Evolutionary conservation across 352 stramenopile species (phyloP).

Genomic region (Pythium pyrilobum): DNA sequence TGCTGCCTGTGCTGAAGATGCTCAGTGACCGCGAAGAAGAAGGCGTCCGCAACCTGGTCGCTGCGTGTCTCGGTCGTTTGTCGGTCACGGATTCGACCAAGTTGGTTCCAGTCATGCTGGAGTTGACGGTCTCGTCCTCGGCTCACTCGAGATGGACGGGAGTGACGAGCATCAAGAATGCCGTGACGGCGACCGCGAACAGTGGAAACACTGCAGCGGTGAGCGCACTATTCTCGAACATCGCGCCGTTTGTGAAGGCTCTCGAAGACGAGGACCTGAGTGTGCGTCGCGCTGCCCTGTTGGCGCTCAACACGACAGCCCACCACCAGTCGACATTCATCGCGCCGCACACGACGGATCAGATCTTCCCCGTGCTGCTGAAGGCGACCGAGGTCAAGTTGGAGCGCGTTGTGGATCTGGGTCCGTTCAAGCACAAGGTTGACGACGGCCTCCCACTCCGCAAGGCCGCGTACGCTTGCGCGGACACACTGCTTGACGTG

Average conservation of each 20-base stretch:
- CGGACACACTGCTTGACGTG: conserved; percentile 95
- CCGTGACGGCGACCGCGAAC: conserved; percentile 33
- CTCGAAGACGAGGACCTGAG: conserved; percentile 93
- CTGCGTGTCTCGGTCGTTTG: conserved; percentile 95
- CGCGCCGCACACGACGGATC: conserved; percentile 69
- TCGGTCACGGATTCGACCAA: conserved; percentile 85
- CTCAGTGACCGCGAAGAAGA: conserved; percentile 93
- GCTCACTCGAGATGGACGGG: conserved; percentile 85
- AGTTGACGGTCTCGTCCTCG: conserved; percentile 57
- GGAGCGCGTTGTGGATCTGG: conserved; percentile 96
- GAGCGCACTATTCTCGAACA: conserved; percentile 49
- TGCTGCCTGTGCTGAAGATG: conserved; percentile 93
- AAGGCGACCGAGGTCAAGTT: conserved; percentile 91
- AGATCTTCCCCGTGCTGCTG: conserved; percentile 90
- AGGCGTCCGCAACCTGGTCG: conserved; percentile 96
- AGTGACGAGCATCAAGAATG: conserved; percentile 92
- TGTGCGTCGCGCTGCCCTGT: conserved; percentile 92
- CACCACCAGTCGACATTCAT: conserved; percentile 91
- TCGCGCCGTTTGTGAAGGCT: conserved; percentile 90
- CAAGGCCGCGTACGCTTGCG: conserved; percentile 92
- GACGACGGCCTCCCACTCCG: conserved; percentile 82
- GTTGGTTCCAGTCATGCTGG: conserved; percentile 89
- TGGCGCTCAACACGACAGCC: conserved; percentile 95
- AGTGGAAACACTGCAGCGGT: conserved; percentile 31
- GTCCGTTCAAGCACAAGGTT: conserved; percentile 99